These are phyloP conservation scores for Entomophthora muscae DNA, from an alignment of 371 early-diverging fungal genomes.

Conservation along the genomic window DNA sequence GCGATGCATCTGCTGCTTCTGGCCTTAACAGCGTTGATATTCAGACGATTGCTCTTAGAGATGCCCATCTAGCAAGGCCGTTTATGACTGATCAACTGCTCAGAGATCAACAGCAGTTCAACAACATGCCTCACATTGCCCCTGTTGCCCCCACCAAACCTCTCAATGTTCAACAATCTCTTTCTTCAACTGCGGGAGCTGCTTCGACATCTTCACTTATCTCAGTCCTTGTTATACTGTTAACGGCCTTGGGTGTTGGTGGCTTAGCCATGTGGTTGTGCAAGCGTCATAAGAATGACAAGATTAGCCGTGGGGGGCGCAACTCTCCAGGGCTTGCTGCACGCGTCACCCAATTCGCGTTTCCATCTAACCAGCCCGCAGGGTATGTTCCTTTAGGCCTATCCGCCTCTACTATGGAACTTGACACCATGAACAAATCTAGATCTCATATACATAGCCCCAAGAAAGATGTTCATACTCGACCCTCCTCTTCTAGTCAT, in stretches of 20 bases:
- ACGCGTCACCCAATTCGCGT: conserved; percentile 1
- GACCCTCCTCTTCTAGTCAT: neutral
- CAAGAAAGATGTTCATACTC: neutral
- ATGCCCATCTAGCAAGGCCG: neutral
- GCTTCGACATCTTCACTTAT: neutral
- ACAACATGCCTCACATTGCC: neutral
- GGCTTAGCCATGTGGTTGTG: conserved; percentile 2
- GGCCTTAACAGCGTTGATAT: neutral
- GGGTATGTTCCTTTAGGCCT: neutral
- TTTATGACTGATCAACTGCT: neutral
- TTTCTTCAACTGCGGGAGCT: neutral
- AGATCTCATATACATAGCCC: neutral
- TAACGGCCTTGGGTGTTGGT: neutral
- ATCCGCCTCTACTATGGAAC: neutral
- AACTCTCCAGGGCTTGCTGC: neutral
- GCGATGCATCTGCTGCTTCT: neutral
- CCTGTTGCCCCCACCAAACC: neutral
- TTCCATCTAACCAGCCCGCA: neutral
- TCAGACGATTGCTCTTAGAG: neutral
- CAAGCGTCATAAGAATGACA: neutral
- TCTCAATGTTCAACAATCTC: neutral
- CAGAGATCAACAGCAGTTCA: neutral
- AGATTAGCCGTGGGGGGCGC: neutral
- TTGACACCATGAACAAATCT: neutral
- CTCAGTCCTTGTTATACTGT: neutral